Evolutionary conservation across 768 basidiomycete genomes (phyloP), one percentile per base, ranked within the genome.

Genomic region (Mycena sanguinolenta): DNA sequence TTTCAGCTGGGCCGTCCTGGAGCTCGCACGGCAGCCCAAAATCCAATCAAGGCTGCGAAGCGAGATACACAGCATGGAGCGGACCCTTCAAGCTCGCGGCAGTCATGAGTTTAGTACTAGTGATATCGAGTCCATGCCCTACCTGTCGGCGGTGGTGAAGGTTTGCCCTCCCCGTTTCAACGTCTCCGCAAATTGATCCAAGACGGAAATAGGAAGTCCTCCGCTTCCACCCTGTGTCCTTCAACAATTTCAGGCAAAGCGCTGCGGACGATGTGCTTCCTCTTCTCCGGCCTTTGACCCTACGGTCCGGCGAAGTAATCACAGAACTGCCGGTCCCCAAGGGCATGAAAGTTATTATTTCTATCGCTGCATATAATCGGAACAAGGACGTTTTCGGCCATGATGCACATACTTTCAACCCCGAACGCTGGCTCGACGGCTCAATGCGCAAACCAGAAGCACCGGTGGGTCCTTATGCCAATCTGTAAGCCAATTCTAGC

Each of bases 31-130:
- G 36, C 81, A 89, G 70, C 88, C 87, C 0, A 81, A 87, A 10
- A 78, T 89, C 8, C 93, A 95, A 79, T 81, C 79, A 3, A 84
- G 82, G 65, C 86, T 95, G 42, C 87, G 94, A 21, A 76, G 80
- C 0, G 94, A 95, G 80, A 85, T 92, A 46, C 78, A 79, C 52
- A 63, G 65, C 28, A 81, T 79, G 74, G 76, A 84, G 64, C 63
- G 67, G 21, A 79, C 74, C 19, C 71, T 86, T 17, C 78, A 79
- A 49, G 76, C 75, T n/a, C 80, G 82, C 17, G 84, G 84, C 32
- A 78, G 80, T 23, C 75, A 77, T 19, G 76, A 80, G 42, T 84
- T 86, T 71, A 83, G 80, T 14, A 75, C 82, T 34, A 70, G 71
- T 53, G 87, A 89, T 74, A 80, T 88, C 67, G 86, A 89, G 38